Evolutionary conservation across 2,329 filamentous ascomycete species (phyloP), one percentile per base, ranked within the genome.

Genomic region (Sphaerostilbella broomeana): DNA sequence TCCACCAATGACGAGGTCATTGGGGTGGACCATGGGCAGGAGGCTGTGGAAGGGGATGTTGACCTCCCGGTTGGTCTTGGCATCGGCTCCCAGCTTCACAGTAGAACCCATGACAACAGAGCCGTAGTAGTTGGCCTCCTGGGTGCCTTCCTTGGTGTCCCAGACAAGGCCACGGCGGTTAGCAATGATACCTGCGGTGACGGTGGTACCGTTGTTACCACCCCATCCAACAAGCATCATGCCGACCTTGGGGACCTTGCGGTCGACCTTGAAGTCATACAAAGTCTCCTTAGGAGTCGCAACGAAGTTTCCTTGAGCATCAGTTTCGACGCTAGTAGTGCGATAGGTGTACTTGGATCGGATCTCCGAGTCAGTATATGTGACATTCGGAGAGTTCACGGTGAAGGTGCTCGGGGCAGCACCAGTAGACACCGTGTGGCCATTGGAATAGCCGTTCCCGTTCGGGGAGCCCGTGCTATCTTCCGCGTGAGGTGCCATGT

Each of bases 151-250:
- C 58, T 90, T 89, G 55, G 92, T 97, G 49, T 95, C 86, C 92
- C 92, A 98, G 46, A 73, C 71, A 43, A 97, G 77, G 43, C 79
- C 75, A 53, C 82, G 85, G 60, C 86, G 85, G 69, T 98, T 98
- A 67, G 90, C 92, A 61, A 98, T 77, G 66, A 98, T 94, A 63
- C 90, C 92, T 47, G 92, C 92, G 44, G 92, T 97, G 47, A 98
- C 87, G 43, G 92, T 98, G 51, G 87, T 87, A 51, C 92, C 92
- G 62, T 98, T 98, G 79, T 98, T 98, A 59, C 92, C 92, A 66
- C 92, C 92, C 80, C 84, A 90, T 49, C 92, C 92, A 51, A 98
- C 90, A 51, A 98, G 77, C 92, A 98, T 97, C 71, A 95, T 78
- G 59, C 92, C 92, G 52, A 87, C 78, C 75, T 90, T 94, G 66